Percentiles rank a stretch among this genome's conserved stretches.
Conservation (phyloP, 352 stramenopile genomes). For the Elongisporangium anandrum region DNA sequence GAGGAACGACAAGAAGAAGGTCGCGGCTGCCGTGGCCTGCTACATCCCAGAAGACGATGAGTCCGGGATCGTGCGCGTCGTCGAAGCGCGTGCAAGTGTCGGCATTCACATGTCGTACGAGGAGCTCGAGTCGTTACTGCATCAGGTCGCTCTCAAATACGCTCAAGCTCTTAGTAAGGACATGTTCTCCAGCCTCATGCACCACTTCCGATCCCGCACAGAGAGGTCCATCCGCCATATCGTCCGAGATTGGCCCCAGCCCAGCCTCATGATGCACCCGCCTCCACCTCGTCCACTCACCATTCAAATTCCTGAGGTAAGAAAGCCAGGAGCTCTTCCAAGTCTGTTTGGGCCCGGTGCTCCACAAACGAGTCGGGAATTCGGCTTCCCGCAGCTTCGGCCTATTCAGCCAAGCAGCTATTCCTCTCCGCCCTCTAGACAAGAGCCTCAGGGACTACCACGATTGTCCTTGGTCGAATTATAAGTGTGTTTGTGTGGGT, state of each 20-base stretch:
- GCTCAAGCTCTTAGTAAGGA: conserved; percentile 30
- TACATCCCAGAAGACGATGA: conserved; percentile 74
- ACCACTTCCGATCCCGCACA: conserved; percentile 49
- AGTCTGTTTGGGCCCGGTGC: neutral
- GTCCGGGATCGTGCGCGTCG: conserved; percentile 60
- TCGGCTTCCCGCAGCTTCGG: neutral
- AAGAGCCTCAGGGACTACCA: neutral
- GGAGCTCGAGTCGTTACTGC: conserved; percentile 59
- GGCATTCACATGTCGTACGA: conserved; percentile 67
- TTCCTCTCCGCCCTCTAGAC: neutral
- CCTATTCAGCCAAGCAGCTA: neutral
- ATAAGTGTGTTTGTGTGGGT: neutral
- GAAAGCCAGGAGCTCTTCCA: neutral
- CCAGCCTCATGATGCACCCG: neutral
- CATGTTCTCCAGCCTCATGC: conserved; percentile 31
- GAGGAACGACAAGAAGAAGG: conserved; percentile 38
- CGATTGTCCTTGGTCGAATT: neutral
- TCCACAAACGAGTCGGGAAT: neutral
- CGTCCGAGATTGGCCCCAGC: conserved; percentile 55
- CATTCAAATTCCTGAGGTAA: neutral
- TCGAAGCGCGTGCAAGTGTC: conserved; percentile 62
- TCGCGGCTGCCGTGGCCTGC: conserved; percentile 32
- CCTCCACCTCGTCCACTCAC: neutral
- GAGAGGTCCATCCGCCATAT: conserved; percentile 62
- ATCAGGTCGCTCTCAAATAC: conserved; percentile 60